A percentile compares a stretch with the other conserved stretches of the same genome.
These are phyloP conservation scores for Abortiporus biennis DNA, from an alignment of 1,284 basidiomycete genomes.

Conservation along the genomic window DNA sequence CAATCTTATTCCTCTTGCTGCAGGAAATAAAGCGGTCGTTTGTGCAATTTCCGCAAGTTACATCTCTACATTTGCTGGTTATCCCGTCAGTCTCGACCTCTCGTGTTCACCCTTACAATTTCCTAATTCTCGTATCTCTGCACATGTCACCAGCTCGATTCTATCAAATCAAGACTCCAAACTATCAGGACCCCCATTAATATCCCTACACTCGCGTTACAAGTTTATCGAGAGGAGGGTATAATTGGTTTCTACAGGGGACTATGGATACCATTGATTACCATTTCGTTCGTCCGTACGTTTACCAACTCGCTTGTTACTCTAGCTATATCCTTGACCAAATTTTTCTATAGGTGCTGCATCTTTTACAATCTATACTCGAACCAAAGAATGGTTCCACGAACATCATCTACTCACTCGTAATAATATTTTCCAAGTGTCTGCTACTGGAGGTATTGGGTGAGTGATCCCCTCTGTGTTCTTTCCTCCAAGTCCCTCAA, in stretches of 20 bases:
- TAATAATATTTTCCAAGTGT: slow-evolving; percentile 61
- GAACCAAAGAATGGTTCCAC: slow-evolving; percentile 80
- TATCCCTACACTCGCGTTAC: slow-evolving; percentile 63
- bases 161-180: slow-evolving; percentile 87
- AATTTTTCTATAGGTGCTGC: slow-evolving; percentile 54
- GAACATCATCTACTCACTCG: slow-evolving; percentile 53
- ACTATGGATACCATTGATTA: slow-evolving; percentile 88
- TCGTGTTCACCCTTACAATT: neutral
- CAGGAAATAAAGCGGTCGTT: slow-evolving; percentile 77
- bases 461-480: no score
- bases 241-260: slow-evolving; percentile 89
- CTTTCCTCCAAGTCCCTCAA: neutral
- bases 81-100: slow-evolving; percentile 51
- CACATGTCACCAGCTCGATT: slow-evolving; percentile 57
- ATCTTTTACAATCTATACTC: slow-evolving; percentile 91
- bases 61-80: slow-evolving; percentile 78
- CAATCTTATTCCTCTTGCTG: slow-evolving; percentile 10
- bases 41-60: slow-evolving; percentile 80
- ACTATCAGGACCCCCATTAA: slow-evolving; percentile 75
- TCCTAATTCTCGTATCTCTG: no score
- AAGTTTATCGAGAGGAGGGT: slow-evolving; percentile 88
- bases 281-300: slow-evolving; percentile 93
- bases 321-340: slow-evolving; percentile 6
- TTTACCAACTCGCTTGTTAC: neutral
- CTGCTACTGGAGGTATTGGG: slow-evolving; percentile 66